Evolutionary conservation across 208 protist species (phyloP), one percentile per base, ranked within the genome.

Genomic region (Balamuthia mandrillaris): DNA sequence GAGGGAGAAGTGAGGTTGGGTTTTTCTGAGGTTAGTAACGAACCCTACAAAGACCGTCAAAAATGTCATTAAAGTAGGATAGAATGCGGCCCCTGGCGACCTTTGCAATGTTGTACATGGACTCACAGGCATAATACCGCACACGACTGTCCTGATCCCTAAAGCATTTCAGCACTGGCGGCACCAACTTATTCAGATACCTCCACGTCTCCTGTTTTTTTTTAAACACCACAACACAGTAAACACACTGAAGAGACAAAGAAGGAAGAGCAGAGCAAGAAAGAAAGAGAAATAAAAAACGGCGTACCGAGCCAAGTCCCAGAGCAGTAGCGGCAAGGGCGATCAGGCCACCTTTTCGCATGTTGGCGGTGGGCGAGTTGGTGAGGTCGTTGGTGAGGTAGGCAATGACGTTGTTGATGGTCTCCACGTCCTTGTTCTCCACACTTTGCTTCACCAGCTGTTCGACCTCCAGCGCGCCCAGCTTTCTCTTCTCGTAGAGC

Each of bases 41-140:
- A 51, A 88, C 84, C 82, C 92, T 92, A 61, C 92, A 93, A 12
- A 95, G 79, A n/a, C 70, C 87, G 77, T 95, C 91, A 58, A 97
- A 96, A 27, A 96, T 94, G 29, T 95, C 86, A 79, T 95, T 95
- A 72, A 96, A 95, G 77, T 86, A 89, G 18, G 35, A 41, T 3
- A 96, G 65, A 10, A 90, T 86, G 21, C 60, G n/a, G 14, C 54
- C 63, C 21, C 91, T 65, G 0, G 86, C 87, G 16, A 94, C 89
- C 81, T 97, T 97, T 2, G 93, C 81, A 29, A 97, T 87, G 90
- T 97, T 97, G 86, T 96, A 97, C 61, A 97, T 68, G n/a, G 94
- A 66, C 85, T 97, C 95, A 66, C 91, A 95, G 7, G 94, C 95
- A 78, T 96, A 96, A 88, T 96, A 97, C 27, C 95, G 88, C 37